Evolutionary conservation across 768 basidiomycete species (phyloP).

Genomic region (Collybiopsis luxurians): DNA sequence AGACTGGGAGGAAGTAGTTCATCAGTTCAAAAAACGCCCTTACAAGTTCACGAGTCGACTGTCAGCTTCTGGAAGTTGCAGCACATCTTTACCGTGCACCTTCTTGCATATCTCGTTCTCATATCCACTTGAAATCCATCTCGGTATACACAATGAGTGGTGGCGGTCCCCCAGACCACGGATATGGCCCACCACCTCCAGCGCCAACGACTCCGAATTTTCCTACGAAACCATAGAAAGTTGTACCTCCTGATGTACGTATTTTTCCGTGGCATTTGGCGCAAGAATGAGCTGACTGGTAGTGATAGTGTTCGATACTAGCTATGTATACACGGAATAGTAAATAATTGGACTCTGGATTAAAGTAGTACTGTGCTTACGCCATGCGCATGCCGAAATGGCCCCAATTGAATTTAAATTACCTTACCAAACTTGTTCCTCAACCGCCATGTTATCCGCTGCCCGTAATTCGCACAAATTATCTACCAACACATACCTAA

Average conservation of each 20-base stretch:
- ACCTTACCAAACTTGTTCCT: neutral
- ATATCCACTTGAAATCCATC: neutral
- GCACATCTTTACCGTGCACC: neutral
- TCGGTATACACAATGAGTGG: neutral
- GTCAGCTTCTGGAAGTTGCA: neutral
- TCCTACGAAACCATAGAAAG: neutral
- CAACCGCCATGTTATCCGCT: neutral
- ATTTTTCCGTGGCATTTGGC: too few species aligned
- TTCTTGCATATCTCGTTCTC: neutral
- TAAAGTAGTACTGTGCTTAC: too few species aligned
- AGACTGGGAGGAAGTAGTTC: neutral
- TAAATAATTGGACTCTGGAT: too few species aligned
- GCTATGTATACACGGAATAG: too few species aligned
- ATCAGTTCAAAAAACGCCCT: neutral
- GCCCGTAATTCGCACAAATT: constrained; percentile 5
- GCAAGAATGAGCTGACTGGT: too few species aligned
- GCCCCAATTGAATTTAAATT: neutral
- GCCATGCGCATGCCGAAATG: too few species aligned
- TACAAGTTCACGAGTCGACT: neutral
- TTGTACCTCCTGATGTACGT: neutral
- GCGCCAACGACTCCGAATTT: neutral
- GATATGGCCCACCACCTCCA: neutral
- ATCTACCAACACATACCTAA: neutral
- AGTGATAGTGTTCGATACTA: too few species aligned
- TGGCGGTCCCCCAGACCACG: neutral